phyloP scores from a whole-genome alignment of 192 early-diverging fungal species.

The Dissophora ornata region DNA sequence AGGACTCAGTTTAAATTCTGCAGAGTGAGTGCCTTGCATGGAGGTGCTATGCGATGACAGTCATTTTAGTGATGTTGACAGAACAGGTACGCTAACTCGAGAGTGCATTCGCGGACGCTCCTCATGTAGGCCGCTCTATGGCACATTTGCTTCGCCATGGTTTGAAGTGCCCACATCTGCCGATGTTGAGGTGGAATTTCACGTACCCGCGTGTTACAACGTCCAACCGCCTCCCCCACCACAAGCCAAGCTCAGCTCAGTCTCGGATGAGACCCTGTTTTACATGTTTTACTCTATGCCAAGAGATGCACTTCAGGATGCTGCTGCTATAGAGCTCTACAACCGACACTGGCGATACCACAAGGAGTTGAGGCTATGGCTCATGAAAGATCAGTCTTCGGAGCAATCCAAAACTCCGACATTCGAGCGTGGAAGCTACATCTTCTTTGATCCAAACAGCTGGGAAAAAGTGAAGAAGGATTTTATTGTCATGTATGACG shows the following conservation, averaged over 20 bases:
- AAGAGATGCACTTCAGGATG: conserved; percentile 91
- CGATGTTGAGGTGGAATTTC: conserved; percentile 86
- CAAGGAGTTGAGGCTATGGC: conserved; percentile 92
- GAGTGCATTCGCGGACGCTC: conserved; percentile 7
- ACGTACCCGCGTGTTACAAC: conserved; percentile 88
- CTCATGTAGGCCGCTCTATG: conserved; percentile 73
- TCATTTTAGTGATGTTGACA: no score
- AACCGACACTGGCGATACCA: conserved; percentile 97
- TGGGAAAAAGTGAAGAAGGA: conserved; percentile 95
- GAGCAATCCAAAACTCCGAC: conserved; percentile 68
- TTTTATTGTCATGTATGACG: conserved; percentile 86
- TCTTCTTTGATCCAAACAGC: conserved; percentile 92
- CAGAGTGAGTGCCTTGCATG: conserved; percentile 62
- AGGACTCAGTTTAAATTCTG: conserved; percentile 78
- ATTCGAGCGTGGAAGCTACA: conserved; percentile 87
- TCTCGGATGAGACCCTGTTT: conserved; percentile 95
- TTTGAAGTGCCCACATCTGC: conserved; percentile 74
- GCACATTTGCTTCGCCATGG: conserved; percentile 93
- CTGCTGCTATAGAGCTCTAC: conserved; percentile 93
- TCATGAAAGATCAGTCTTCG: conserved; percentile 83
- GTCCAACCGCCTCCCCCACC: conserved; percentile 77
- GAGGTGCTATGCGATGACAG: no score
- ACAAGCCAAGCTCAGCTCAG: conserved; percentile 74
- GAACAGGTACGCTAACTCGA: neutral
- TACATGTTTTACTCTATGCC: conserved; percentile 98